Evolutionary conservation across 2,329 filamentous ascomycete genomes (phyloP), one percentile per base, ranked within the genome.

Genomic region (Trichoderma sp.): DNA sequence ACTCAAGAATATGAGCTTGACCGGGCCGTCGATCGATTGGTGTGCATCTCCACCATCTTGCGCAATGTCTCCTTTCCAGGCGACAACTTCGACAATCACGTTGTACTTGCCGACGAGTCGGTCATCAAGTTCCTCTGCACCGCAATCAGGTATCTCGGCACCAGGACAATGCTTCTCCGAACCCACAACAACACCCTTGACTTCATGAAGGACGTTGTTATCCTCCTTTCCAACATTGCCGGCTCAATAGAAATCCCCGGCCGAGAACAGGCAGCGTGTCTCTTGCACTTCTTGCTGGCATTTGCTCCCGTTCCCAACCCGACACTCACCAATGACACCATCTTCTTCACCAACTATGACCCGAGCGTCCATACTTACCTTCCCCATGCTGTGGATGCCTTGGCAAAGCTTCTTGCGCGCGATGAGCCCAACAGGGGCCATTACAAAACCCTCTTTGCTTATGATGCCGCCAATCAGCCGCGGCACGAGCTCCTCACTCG

Each of bases 141-240:
- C 52, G 86, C 93, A 4, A 93, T 98, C 68, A 85, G 93, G 66
- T 91, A 95, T 69, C 83, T 98, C 15, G 95, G 94, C 34, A 97
- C 93, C 4, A 89, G 93, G 15, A 92, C 92, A 70, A 91, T 94
- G 83, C 84, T 98, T 34, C 80, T 98, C 48, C 88, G 92, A 45
- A 92, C 88, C 3, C 85, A 95, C 69, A 83, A 85, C 72, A 97
- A 97, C 77, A 95, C 91, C 0, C 81, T 97, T 69, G 95, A 99
- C 76, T 94, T 98, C 72, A 96, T 97, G 91, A 99, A 99, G 78
- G 95, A 99, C 75, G 82, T 93, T 34, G 87, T 98, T 65, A 89
- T 92, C 17, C 88, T 96, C 69, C 82, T 99, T 63, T 97, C 94
- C 64, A 98, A 99, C 75, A 87, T 96, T 55, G 88, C 93, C 7